Evolutionary conservation across 2,329 filamentous ascomycete genomes (phyloP).

Genomic region (Colletotrichum sidae): DNA sequence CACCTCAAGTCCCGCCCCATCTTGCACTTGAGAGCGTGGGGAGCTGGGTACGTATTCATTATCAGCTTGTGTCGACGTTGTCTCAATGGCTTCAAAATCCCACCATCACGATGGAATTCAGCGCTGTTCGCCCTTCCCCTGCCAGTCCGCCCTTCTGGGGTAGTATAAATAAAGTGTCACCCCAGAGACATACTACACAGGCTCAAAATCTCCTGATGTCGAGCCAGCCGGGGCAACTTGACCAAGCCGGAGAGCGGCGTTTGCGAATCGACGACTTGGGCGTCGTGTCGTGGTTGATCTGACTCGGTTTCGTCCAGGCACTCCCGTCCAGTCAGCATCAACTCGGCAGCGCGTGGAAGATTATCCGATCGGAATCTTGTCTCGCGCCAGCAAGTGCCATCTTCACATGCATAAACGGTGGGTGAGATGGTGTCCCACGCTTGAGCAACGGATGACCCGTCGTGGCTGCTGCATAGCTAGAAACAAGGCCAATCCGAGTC

Average conservation of each 20-base stretch:
- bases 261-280: conserved; percentile 11
- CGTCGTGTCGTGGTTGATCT: conserved; percentile 16
- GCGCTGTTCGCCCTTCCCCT: neutral
- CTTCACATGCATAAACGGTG: conserved; percentile 30
- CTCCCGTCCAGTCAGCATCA: neutral
- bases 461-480: conserved; percentile 15
- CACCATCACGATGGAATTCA: conserved; percentile 17
- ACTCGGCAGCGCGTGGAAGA: conserved; percentile 9
- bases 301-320: conserved; percentile 23
- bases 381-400: conserved; percentile 27
- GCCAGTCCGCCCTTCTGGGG: conserved; percentile 5
- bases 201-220: conserved; percentile 21
- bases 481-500: conserved; percentile 24
- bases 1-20: neutral
- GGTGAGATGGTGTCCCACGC: neutral
- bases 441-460: conserved; percentile 19
- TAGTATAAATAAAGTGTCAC: conserved; percentile 11
- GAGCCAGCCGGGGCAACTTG: conserved; percentile 5
- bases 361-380: conserved; percentile 26
- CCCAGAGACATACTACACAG: conserved; percentile 24
- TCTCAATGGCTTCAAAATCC: conserved; percentile 12
- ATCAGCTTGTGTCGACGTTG: conserved; percentile 7
- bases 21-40: conserved; percentile 18
- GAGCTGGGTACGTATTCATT: conserved; percentile 29
- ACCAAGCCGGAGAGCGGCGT: conserved; percentile 1